Percentiles rank a stretch among this genome's conserved stretches.
Conservation (phyloP, 495 filamentous ascomycete species). For the Echria macrotheca region DNA sequence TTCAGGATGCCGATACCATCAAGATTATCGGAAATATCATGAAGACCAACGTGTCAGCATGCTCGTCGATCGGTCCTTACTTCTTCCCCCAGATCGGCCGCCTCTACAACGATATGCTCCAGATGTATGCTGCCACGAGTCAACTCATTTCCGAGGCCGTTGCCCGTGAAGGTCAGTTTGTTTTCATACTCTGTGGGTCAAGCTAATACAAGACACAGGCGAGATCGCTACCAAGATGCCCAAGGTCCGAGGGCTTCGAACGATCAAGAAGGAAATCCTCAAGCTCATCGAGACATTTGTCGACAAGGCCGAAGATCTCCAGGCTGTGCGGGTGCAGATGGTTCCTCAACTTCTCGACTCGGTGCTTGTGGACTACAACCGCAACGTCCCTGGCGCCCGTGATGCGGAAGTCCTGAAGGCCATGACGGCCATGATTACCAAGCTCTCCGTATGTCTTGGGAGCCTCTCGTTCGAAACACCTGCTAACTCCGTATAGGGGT, state of each 20-base stretch:
- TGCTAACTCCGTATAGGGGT: slow-evolving; percentile 42
- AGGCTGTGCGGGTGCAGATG: slow-evolving; percentile 87
- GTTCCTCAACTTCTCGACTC: slow-evolving; percentile 96
- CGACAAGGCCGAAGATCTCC: slow-evolving; percentile 92
- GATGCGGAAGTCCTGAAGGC: slow-evolving; percentile 96
- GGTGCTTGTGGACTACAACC: slow-evolving; percentile 91
- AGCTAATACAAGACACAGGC: slow-evolving; percentile 46
- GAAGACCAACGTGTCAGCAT: slow-evolving; percentile 99
- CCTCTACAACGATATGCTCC: slow-evolving; percentile 97
- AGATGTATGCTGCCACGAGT: slow-evolving; percentile 97
- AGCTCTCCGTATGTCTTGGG: slow-evolving; percentile 73
- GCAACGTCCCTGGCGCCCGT: slow-evolving; percentile 91
- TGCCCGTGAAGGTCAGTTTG: slow-evolving; percentile 70
- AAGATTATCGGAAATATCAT: slow-evolving; percentile 99
- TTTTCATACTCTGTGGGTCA: slow-evolving; percentile 15
- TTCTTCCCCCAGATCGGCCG: slow-evolving; percentile 99
- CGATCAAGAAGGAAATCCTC: slow-evolving; percentile 98
- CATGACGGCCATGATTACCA: slow-evolving; percentile 95
- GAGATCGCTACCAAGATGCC: slow-evolving; percentile 96
- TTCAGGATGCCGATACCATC: slow-evolving; percentile 90
- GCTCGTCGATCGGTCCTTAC: slow-evolving; percentile 90
- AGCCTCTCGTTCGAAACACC: background rate
- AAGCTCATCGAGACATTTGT: slow-evolving; percentile 98
- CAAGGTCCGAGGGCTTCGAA: slow-evolving; percentile 86
- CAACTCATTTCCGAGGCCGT: slow-evolving; percentile 91